These are phyloP conservation scores for Cercospora sesami DNA, from an alignment of 2,329 filamentous ascomycete genomes.

Conservation along the genomic window DNA sequence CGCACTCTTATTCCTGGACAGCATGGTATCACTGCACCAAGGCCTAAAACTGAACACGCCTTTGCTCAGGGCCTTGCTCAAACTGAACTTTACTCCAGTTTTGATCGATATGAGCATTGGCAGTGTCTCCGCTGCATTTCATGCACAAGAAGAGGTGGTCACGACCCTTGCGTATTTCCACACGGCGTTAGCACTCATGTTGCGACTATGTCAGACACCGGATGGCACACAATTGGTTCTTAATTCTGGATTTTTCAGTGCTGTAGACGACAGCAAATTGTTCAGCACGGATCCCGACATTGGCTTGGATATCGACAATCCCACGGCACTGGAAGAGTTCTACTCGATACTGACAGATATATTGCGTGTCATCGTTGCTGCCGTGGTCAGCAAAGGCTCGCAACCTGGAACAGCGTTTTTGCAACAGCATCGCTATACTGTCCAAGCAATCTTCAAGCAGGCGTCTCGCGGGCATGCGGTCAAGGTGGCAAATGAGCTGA, in stretches of 20 bases:
- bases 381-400: slow-evolving; percentile 75
- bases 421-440: slow-evolving; percentile 75
- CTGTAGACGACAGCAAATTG: slow-evolving; percentile 76
- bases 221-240: slow-evolving; percentile 84
- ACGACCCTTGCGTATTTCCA: slow-evolving; percentile 63
- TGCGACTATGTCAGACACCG: slow-evolving; percentile 80
- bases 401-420: slow-evolving; percentile 78
- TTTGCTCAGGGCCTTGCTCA: slow-evolving; percentile 75
- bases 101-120: slow-evolving; percentile 84
- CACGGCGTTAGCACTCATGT: slow-evolving; percentile 76
- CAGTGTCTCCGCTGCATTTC: slow-evolving; percentile 67
- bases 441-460: slow-evolving; percentile 87
- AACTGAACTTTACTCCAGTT: slow-evolving; percentile 87
- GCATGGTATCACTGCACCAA: slow-evolving; percentile 71
- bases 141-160: slow-evolving; percentile 51
- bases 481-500: slow-evolving; percentile 79
- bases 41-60: slow-evolving; percentile 66
- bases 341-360: slow-evolving; percentile 80
- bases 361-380: slow-evolving; percentile 76
- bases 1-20: slow-evolving; percentile 79
- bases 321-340: slow-evolving; percentile 72
- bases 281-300: slow-evolving; percentile 92
- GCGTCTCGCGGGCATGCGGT: slow-evolving; percentile 57
- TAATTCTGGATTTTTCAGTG: slow-evolving; percentile 81
- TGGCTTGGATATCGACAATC: slow-evolving; percentile 71